Conservation (phyloP, 2,329 filamentous ascomycete genomes). For the Aspergillus sp. region DNA sequence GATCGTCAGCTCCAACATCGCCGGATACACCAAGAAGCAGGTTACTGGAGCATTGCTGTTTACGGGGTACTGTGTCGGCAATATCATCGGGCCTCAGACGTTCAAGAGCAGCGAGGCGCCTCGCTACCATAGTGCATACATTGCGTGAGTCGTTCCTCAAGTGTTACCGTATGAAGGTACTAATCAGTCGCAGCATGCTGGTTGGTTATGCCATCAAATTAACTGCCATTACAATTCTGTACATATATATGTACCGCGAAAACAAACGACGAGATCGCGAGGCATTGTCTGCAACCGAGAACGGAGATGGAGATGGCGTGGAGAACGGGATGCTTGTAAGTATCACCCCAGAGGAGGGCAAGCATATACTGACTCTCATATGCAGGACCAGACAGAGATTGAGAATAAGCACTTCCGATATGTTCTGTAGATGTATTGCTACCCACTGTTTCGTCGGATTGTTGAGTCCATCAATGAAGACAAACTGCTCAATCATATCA, state of each 20-base stretch:
- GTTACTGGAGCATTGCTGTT: constrained; percentile 47
- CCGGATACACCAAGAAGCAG: constrained; percentile 37
- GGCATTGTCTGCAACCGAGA: constrained; percentile 27
- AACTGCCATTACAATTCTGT: constrained; percentile 49
- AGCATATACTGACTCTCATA: neutral
- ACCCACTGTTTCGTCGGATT: neutral
- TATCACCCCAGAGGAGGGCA: neutral
- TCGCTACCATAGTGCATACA: constrained; percentile 42
- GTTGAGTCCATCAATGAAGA: neutral
- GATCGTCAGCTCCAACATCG: constrained; percentile 54
- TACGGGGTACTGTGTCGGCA: constrained; percentile 38
- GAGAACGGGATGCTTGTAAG: constrained; percentile 54
- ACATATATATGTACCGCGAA: constrained; percentile 55
- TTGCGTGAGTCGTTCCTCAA: constrained; percentile 20
- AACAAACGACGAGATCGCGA: constrained; percentile 56
- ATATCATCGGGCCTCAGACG: constrained; percentile 56
- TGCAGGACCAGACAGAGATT: constrained; percentile 54
- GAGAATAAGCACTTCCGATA: constrained; percentile 58
- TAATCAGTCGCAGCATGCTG: constrained; percentile 46
- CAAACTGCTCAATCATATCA: neutral
- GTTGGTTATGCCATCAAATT: constrained; percentile 57
- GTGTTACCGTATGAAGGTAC: neutral
- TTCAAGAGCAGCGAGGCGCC: constrained; percentile 52
- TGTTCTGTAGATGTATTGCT: constrained; percentile 36
- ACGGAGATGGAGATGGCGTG: constrained; percentile 50